phyloP scores from a whole-genome alignment of 2,329 filamentous ascomycete species.

The Lecanicillium sp. region DNA sequence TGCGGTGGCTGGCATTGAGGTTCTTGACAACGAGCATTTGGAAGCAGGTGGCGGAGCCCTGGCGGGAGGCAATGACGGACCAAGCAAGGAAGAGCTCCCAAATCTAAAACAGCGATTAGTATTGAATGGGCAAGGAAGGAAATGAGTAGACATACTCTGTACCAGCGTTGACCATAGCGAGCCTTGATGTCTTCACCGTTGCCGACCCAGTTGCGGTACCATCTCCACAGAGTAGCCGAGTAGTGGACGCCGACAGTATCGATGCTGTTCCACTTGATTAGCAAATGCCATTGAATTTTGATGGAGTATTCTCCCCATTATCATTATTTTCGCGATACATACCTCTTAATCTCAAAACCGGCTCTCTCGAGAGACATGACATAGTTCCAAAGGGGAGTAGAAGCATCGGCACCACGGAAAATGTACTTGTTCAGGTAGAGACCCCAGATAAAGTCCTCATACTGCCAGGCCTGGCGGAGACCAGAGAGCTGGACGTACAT shows the following conservation, averaged over 20 bases:
- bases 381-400: constrained; percentile 83
- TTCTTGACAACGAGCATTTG: constrained; percentile 86
- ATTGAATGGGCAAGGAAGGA: background rate
- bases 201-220: constrained; percentile 97
- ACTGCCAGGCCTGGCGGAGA: constrained; percentile 91
- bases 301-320: no score
- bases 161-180: constrained; percentile 95
- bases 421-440: constrained; percentile 99
- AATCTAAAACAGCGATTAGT: constrained; percentile 47
- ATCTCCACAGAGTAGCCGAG: constrained; percentile 91
- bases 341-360: constrained; percentile 65
- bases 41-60: constrained; percentile 78
- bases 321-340: no score
- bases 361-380: constrained; percentile 73
- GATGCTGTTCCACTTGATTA: constrained; percentile 34
- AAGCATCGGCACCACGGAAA: constrained; percentile 94
- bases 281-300: no score
- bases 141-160: constrained; percentile 55
- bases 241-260: constrained; percentile 97
- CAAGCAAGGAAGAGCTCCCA: constrained; percentile 90
- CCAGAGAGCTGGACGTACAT: constrained; percentile 96
- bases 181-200: constrained; percentile 87
- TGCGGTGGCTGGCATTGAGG: constrained; percentile 75
- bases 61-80: constrained; percentile 75
- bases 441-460: constrained; percentile 96